Conservation (phyloP, 805 yeast genomes). For the Starmerella bacillaris region DNA sequence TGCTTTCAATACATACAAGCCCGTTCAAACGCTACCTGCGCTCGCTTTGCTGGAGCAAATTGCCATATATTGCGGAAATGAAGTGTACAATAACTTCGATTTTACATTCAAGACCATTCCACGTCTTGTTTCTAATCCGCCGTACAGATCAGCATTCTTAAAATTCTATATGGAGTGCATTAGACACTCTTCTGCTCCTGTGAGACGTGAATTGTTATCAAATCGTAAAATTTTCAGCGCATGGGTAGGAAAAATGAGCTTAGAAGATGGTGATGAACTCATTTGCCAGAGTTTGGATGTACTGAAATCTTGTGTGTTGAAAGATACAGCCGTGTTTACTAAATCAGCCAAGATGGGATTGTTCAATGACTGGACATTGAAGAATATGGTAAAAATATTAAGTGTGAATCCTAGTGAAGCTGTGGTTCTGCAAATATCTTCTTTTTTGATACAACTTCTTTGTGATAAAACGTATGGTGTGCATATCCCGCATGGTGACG, state of each 20-base stretch:
- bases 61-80: slow-evolving; percentile 30
- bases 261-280: slow-evolving; percentile 35
- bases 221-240: slow-evolving; percentile 38
- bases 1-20: slow-evolving; percentile 40
- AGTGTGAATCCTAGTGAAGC: slow-evolving; percentile 23
- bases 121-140: slow-evolving; percentile 37
- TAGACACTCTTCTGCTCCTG: slow-evolving; percentile 31
- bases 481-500: slow-evolving; percentile 29
- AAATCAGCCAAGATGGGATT: slow-evolving; percentile 56
- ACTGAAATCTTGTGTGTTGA: slow-evolving; percentile 34
- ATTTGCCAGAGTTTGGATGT: slow-evolving; percentile 29
- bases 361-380: slow-evolving; percentile 58
- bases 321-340: slow-evolving; percentile 38
- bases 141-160: slow-evolving; percentile 43
- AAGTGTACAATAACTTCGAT: slow-evolving; percentile 50
- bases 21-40: slow-evolving; percentile 42
- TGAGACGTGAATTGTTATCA: slow-evolving; percentile 47
- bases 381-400: slow-evolving; percentile 38
- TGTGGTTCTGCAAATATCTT: slow-evolving; percentile 26
- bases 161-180: slow-evolving; percentile 42
- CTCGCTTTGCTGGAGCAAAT: slow-evolving; percentile 39
- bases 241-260: slow-evolving; percentile 44
- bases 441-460: slow-evolving; percentile 33
- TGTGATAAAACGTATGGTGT: slow-evolving; percentile 27
- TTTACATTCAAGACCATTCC: slow-evolving; percentile 43